phyloP scores from a whole-genome alignment of 257 asterid genomes.

The Ocimum tenuiflorum region DNA sequence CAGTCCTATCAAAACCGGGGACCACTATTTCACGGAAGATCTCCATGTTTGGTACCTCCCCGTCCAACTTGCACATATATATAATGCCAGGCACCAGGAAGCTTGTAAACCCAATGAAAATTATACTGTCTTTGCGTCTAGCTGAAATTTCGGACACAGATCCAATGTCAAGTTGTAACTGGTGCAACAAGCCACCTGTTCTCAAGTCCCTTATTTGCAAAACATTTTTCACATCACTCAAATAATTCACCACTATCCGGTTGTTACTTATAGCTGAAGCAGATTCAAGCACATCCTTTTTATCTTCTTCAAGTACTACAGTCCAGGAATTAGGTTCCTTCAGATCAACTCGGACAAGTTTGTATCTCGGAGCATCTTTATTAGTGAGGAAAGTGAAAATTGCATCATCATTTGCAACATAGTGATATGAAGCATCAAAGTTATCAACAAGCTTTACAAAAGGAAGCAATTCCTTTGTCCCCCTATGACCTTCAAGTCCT shows the following conservation, averaged over 20 bases:
- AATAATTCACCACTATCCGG: constrained; percentile 58
- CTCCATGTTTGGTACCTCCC: constrained; percentile 46
- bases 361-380: constrained; percentile 88
- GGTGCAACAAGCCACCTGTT: constrained; percentile 62
- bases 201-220: constrained; percentile 77
- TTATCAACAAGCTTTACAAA: constrained; percentile 72
- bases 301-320: constrained; percentile 60
- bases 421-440: constrained; percentile 66
- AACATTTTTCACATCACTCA: constrained; percentile 81
- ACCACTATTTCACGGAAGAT: constrained; percentile 66
- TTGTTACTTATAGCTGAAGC: constrained; percentile 65
- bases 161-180: constrained; percentile 77
- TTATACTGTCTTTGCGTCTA: constrained; percentile 50
- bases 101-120: constrained; percentile 72
- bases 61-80: constrained; percentile 58
- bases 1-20: constrained; percentile 71
- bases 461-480: constrained; percentile 52
- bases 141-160: constrained; percentile 60
- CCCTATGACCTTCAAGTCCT: constrained; percentile 64
- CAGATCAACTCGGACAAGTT: constrained; percentile 65
- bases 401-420: constrained; percentile 72
- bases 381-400: constrained; percentile 73
- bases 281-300: constrained; percentile 81
- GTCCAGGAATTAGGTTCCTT: constrained; percentile 63
- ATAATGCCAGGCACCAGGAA: constrained; percentile 79